Percentiles rank a stretch among this genome's conserved stretches.
These are phyloP conservation scores for Trichophyton mentagrophytes DNA, from an alignment of 2,329 filamentous ascomycete species.

Conservation along the genomic window DNA sequence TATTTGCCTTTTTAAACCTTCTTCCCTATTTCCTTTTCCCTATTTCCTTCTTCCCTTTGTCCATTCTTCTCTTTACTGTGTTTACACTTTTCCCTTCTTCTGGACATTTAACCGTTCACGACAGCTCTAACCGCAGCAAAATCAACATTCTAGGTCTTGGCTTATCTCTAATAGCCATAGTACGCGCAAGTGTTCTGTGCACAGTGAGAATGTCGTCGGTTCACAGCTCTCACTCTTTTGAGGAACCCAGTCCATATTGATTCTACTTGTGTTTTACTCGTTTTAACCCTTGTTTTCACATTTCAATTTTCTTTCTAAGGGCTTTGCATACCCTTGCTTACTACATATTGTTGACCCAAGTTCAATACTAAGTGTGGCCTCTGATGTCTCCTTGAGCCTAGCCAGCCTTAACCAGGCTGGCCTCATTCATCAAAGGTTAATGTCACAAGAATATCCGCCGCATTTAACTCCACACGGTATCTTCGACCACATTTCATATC, in stretches of 20 bases:
- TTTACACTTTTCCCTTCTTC: constrained; percentile 4
- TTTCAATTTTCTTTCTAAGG: background rate
- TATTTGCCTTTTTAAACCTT: constrained; percentile 2
- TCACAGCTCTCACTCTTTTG: background rate
- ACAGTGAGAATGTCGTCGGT: background rate
- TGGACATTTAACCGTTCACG: background rate
- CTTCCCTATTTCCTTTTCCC: constrained; percentile 9
- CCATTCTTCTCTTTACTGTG: constrained; percentile 1
- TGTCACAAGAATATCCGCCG: background rate
- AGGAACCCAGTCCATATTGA: background rate
- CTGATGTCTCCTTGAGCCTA: background rate
- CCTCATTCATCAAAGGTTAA: background rate
- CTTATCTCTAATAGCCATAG: background rate
- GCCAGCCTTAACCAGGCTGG: background rate
- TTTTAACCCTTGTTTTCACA: background rate
- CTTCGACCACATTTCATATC: background rate
- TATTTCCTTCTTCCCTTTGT: constrained; percentile 10
- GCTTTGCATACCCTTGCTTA: background rate
- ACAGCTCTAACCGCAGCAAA: background rate
- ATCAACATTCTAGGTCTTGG: background rate
- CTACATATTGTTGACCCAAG: background rate
- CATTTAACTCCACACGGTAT: background rate
- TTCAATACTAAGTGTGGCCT: background rate
- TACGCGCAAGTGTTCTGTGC: too few species aligned
- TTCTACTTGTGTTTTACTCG: background rate